Percentiles rank a stretch among this genome's conserved stretches.
Conservation (phyloP, 1,284 basidiomycete genomes). For the Meira nashicola region DNA sequence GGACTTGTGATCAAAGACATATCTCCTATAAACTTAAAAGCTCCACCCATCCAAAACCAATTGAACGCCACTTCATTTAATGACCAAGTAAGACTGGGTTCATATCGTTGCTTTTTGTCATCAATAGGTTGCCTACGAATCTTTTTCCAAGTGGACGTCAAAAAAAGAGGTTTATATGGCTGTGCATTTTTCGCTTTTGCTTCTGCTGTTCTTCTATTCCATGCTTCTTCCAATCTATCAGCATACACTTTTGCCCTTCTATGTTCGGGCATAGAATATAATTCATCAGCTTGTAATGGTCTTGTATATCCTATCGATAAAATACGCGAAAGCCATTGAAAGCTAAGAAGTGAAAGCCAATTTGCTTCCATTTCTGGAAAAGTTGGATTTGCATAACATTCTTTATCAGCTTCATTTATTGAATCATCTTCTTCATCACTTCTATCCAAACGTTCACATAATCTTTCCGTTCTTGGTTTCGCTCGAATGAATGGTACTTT, state of each 20-base stretch:
- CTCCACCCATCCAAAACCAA: slow-evolving; percentile 27
- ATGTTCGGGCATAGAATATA: slow-evolving; percentile 19
- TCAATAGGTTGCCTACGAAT: too few species aligned
- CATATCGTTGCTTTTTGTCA: background rate
- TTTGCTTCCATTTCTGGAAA: slow-evolving; percentile 22
- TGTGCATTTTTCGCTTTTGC: background rate
- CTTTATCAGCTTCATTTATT: background rate
- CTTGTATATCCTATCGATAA: slow-evolving; percentile 26
- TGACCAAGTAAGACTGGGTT: slow-evolving; percentile 19
- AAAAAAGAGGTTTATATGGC: background rate
- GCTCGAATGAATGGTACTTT: slow-evolving; percentile 13
- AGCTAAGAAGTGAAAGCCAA: slow-evolving; percentile 20
- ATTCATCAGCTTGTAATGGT: slow-evolving; percentile 25
- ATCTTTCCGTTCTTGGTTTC: slow-evolving; percentile 3
- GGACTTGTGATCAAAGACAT: slow-evolving; percentile 26
- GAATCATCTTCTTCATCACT: slow-evolving; percentile 1
- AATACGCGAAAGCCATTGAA: slow-evolving; percentile 24
- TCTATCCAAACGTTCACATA: background rate
- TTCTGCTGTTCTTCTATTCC: background rate
- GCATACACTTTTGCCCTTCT: slow-evolving; percentile 15
- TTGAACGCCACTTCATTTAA: slow-evolving; percentile 25
- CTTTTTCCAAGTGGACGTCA: too few species aligned
- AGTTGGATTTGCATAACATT: slow-evolving; percentile 9
- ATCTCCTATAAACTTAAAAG: slow-evolving; percentile 21
- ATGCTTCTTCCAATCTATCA: slow-evolving; percentile 11